Evolutionary conservation across 2,329 filamentous ascomycete species (phyloP), one percentile per base, ranked within the genome.

Genomic region (Cladosporium sp.): DNA sequence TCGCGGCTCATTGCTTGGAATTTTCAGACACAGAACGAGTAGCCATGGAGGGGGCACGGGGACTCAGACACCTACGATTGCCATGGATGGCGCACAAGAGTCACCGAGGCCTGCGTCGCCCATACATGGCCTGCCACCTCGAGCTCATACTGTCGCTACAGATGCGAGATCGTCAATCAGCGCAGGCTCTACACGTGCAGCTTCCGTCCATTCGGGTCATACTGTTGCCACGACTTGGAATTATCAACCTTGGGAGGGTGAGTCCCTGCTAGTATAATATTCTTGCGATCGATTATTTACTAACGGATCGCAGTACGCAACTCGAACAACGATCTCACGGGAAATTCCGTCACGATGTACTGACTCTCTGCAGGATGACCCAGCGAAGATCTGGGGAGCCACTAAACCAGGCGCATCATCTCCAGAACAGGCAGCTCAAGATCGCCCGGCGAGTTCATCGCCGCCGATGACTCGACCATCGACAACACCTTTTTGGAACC

Each of bases 1-100:
- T 39, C 62, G 66, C 32, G 66, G 62, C 57, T 69, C 68, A 13
- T 44, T 69, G 2, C 59, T 67, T 4, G 62, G 62, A n/a, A 67
- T 68, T 45, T 58, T 68, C 13, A 65, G 64, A 28, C 64, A 64
- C 49, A 44, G 58, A 24, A 44, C 54, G 15, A 40, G 25, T 17
- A 57, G 54, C n/a, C 54, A 57, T 24, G 54, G 54, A 28, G 53
- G 19, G 15, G 19, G 45, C 1, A 50, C 54, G n/a, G 54, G 54
- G 8, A 28, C 34, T 20, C 54, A 57, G 22, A 57, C 44, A 24
- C 52, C 52, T 17, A 47, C 52, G 4, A 32, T 24, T 3, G 13
- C 37, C 3, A 22, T 20, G 20, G 32, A 55, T 17, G 1, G 32
- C 20, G 42, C 15, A 9, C 28, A 45, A 19, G 52, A 55, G 1